phyloP scores from a whole-genome alignment of 352 stramenopile genomes.

The Globisporangium barbulae region DNA sequence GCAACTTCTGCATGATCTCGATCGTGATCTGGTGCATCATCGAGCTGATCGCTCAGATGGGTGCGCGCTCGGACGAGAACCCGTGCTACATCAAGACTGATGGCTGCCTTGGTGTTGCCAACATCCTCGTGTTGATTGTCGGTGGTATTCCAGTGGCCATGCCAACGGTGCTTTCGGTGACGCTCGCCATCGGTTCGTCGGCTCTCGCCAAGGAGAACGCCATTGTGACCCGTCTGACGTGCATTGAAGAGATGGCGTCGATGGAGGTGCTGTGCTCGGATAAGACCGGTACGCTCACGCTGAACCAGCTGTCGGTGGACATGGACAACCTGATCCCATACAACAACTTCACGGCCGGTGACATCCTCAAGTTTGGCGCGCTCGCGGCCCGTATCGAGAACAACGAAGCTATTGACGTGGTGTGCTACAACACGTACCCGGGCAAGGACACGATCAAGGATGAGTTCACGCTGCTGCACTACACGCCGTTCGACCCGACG shows the following conservation, averaged over 20 bases:
- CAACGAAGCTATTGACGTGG: constrained; percentile 72
- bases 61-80: constrained; percentile 58
- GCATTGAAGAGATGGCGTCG: constrained; percentile 90
- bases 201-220: constrained; percentile 88
- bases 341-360: constrained; percentile 52
- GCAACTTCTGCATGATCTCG: constrained; percentile 88
- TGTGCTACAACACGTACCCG: constrained; percentile 75
- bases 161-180: constrained; percentile 90
- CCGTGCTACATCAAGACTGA: constrained; percentile 83
- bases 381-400: constrained; percentile 69
- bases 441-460: constrained; percentile 79
- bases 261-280: constrained; percentile 95
- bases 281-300: constrained; percentile 93
- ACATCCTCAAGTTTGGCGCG: constrained; percentile 64
- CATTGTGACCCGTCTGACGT: constrained; percentile 90
- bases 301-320: constrained; percentile 96
- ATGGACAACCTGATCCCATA: constrained; percentile 78
- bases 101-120: constrained; percentile 61
- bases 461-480: constrained; percentile 72
- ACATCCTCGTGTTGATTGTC: constrained; percentile 89
- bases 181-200: constrained; percentile 89
- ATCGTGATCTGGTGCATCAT: constrained; percentile 86
- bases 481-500: constrained; percentile 81
- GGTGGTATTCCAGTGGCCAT: constrained; percentile 93
- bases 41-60: constrained; percentile 84